Evolutionary conservation across 805 yeast genomes (phyloP).

Genomic region (Saccharomycopsis javanensis): DNA sequence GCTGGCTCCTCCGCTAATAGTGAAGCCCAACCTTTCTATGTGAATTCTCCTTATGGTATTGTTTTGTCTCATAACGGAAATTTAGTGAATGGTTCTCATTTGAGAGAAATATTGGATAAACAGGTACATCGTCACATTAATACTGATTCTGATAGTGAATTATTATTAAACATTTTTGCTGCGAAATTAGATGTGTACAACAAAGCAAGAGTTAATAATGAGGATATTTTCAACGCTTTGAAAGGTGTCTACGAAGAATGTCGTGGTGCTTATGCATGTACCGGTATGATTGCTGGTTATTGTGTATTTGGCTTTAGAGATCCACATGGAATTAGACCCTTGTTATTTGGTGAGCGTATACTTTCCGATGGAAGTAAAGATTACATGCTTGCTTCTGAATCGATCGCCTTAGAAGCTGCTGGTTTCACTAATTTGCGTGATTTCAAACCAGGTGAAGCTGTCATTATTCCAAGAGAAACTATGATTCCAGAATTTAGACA

Average conservation of each 20-base stretch:
- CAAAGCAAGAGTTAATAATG: conserved; percentile 86
- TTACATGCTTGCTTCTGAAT: conserved; percentile 92
- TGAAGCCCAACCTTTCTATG: conserved; percentile 98
- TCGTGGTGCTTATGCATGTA: conserved; percentile 96
- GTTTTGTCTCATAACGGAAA: conserved; percentile 90
- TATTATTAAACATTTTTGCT: conserved; percentile 83
- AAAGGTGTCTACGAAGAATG: conserved; percentile 70
- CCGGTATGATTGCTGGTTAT: conserved; percentile 91
- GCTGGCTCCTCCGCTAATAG: conserved; percentile 94
- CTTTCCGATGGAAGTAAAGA: conserved; percentile 64
- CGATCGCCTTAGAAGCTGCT: conserved; percentile 89
- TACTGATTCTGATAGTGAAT: conserved; percentile 93
- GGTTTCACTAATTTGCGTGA: conserved; percentile 76
- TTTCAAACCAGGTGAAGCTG: conserved; percentile 91
- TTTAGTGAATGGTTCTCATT: conserved; percentile 73
- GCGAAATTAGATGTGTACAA: conserved; percentile 83
- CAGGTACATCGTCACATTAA: conserved; percentile 94
- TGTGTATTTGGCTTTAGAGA: conserved; percentile 95
- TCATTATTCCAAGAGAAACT: conserved; percentile 73
- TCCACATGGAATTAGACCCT: conserved; percentile 93
- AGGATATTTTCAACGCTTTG: conserved; percentile 79
- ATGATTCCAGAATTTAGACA: conserved; percentile 74
- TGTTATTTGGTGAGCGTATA: conserved; percentile 73
- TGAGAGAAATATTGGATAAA: conserved; percentile 77
- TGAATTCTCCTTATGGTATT: conserved; percentile 93